phyloP scores from a whole-genome alignment of 345 rosid species.

The Gynandropsis gynandra region DNA sequence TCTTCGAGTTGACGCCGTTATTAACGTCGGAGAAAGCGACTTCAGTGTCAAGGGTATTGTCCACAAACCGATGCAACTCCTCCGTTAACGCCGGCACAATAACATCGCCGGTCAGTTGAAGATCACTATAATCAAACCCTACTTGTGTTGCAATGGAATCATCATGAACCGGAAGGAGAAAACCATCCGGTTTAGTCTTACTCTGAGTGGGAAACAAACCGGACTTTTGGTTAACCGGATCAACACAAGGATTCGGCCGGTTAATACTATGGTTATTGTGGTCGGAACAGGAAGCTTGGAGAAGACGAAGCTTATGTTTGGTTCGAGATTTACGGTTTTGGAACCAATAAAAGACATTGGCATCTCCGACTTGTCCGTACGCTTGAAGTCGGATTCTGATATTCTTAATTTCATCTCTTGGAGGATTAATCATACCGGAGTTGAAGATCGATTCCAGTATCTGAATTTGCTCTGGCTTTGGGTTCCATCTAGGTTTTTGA shows the following conservation, averaged over 20 bases:
- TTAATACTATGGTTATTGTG: constrained; percentile 17
- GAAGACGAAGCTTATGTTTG: constrained; percentile 80
- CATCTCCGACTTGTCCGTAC: constrained; percentile 87
- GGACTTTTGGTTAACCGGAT: constrained; percentile 40
- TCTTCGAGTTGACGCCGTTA: constrained; percentile 13
- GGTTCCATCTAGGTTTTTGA: constrained; percentile 98
- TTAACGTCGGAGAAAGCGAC: constrained; percentile 2
- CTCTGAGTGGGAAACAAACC: constrained; percentile 31
- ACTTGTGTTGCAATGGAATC: background rate
- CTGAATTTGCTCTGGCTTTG: constrained; percentile 89
- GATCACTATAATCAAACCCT: constrained; percentile 15
- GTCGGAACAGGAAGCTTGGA: constrained; percentile 21
- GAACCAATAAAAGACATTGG: constrained; percentile 95
- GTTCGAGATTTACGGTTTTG: constrained; percentile 90
- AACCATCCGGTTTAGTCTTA: constrained; percentile 34
- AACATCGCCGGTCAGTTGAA: constrained; percentile 4
- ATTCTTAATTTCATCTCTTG: constrained; percentile 81
- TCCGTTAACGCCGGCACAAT: constrained; percentile 18
- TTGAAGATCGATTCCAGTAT: constrained; percentile 88
- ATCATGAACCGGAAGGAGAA: constrained; percentile 34
- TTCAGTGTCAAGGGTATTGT: no score
- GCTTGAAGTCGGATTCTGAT: constrained; percentile 77
- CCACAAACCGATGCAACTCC: no score
- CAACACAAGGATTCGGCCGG: constrained; percentile 19
- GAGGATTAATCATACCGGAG: constrained; percentile 91